Evolutionary conservation across 108 stramenopile genomes (phyloP).

Genomic region (Skeletonema grethae): DNA sequence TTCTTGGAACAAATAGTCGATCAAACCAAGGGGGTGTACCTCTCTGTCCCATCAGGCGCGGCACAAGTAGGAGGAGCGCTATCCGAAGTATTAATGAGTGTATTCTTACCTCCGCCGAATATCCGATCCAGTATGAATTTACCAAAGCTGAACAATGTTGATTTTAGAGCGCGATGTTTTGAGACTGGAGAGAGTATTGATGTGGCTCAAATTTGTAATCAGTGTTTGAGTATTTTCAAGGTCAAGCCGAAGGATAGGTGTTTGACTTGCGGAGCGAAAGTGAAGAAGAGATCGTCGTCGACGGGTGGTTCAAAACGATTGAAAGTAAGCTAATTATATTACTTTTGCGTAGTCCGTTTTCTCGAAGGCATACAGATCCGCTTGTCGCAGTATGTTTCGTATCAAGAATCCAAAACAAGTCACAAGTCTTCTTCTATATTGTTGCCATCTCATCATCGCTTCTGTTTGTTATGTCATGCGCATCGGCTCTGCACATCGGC

Average conservation of each 20-base stretch:
- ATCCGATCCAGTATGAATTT: slow-evolving; percentile 65
- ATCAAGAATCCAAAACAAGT: too few relatives aligned
- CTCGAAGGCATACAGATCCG: too few relatives aligned
- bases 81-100: slow-evolving; percentile 71
- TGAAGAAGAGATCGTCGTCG: slow-evolving; percentile 16
- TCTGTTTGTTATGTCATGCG: too few relatives aligned
- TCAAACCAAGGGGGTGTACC: slow-evolving; percentile 64
- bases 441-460: too few relatives aligned
- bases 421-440: too few relatives aligned
- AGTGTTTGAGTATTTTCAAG: slow-evolving; percentile 84
- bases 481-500: too few relatives aligned
- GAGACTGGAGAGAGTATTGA: slow-evolving; percentile 76
- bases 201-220: slow-evolving; percentile 82
- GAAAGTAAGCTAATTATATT: slow-evolving; percentile 1
- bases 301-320: neutral
- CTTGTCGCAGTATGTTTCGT: too few relatives aligned
- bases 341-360: too few relatives aligned
- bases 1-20: slow-evolving; percentile 85
- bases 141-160: slow-evolving; percentile 73
- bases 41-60: slow-evolving; percentile 55
- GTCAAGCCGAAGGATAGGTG: slow-evolving; percentile 59
- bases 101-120: slow-evolving; percentile 69
- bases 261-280: slow-evolving; percentile 80
- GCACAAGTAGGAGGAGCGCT: slow-evolving; percentile 81
- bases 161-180: slow-evolving; percentile 85